phyloP scores from a whole-genome alignment of 129 eudicot genomes.

The Artemisia argyi region DNA sequence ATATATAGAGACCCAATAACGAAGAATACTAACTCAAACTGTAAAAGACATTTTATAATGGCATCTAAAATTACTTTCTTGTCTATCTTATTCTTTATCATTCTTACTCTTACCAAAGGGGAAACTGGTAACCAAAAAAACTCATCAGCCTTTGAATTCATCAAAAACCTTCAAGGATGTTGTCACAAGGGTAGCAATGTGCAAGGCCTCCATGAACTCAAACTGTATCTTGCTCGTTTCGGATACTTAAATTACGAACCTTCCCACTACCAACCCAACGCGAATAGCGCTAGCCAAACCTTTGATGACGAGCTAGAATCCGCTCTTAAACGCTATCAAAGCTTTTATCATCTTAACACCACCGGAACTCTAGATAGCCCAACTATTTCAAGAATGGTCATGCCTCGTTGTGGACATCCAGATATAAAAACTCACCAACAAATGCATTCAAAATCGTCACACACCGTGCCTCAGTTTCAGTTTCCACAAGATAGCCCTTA shows the following conservation, averaged over 20 bases:
- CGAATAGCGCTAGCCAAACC: neutral
- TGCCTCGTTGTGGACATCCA: constrained; percentile 15
- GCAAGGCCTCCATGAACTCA: constrained; percentile 7
- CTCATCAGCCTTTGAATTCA: constrained; percentile 2
- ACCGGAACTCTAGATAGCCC: constrained; percentile 7
- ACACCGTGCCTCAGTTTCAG: neutral
- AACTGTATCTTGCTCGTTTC: constrained; percentile 18
- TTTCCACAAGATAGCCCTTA: neutral
- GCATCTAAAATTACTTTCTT: neutral
- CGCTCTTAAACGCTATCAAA: constrained; percentile 17
- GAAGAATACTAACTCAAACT: no score
- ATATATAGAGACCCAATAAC: no score
- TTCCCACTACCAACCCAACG: neutral
- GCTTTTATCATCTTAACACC: constrained; percentile 2
- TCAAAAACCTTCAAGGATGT: constrained; percentile 11
- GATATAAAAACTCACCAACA: neutral
- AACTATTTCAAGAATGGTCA: constrained; percentile 6
- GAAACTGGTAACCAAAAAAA: neutral
- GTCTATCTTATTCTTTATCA: neutral
- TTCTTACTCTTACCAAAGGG: neutral
- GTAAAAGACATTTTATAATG: neutral
- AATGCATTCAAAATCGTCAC: neutral
- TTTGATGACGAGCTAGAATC: constrained; percentile 21
- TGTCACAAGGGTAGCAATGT: neutral
- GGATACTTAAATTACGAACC: constrained; percentile 16